These are phyloP conservation scores for Citrus maxima DNA, from an alignment of 345 rosid genomes.

Conservation along the genomic window DNA sequence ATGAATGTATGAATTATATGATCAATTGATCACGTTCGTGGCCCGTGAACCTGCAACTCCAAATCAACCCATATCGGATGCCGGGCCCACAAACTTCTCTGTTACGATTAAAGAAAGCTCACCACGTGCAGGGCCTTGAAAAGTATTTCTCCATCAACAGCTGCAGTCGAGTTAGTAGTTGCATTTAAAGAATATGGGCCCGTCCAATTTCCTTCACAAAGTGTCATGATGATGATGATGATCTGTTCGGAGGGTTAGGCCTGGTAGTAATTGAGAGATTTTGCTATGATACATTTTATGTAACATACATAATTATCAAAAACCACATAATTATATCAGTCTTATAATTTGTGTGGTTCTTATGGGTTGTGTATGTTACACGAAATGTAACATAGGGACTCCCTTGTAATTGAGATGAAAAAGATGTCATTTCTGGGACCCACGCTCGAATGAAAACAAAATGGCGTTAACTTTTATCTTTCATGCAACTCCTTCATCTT, in stretches of 20 bases:
- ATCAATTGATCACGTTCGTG: background rate
- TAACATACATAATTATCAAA: fast-evolving
- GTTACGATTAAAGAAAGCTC: background rate
- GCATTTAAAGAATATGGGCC: conserved; percentile 18
- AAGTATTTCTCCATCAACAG: conserved; percentile 8
- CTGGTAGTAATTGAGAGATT: background rate
- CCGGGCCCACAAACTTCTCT: background rate
- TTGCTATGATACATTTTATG: no score
- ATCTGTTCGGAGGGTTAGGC: background rate
- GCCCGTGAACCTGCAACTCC: conserved; percentile 8
- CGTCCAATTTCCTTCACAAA: background rate
- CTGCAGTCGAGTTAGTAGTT: background rate
- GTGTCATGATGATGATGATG: background rate
- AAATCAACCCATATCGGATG: background rate
- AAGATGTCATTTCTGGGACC: background rate
- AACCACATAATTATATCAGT: fast-evolving
- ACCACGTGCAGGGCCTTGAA: conserved; percentile 22
- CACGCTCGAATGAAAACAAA: background rate
- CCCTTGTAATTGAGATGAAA: background rate
- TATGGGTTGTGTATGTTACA: no score
- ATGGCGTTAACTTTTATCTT: background rate
- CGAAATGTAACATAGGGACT: fast-evolving
- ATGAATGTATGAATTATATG: no score
- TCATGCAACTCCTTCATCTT: background rate
- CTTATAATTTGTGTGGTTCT: fast-evolving